Evolutionary conservation across 2,329 filamentous ascomycete genomes (phyloP), one percentile per base, ranked within the genome.

Genomic region (Xylaria sp.): DNA sequence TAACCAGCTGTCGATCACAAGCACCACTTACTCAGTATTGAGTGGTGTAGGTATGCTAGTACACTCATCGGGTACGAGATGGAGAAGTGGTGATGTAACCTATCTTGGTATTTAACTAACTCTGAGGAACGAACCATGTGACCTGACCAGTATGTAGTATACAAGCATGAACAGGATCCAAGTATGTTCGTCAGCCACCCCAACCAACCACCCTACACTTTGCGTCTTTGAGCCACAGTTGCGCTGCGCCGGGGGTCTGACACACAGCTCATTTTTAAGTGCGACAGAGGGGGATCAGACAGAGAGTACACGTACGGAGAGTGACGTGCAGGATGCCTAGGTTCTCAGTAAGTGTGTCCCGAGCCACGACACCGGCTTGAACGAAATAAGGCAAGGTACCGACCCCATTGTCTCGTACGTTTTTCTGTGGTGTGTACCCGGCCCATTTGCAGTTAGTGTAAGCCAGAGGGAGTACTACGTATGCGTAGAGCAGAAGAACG

Each of bases 381-480:
- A n/a, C n/a, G n/a, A 56, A 50, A 56, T 68, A 59, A 66, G 33
- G 56, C 56, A 53, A 66, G 68, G 66, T 66, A 69, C 61, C 51
- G 49, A 53, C 58, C 62, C 54, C 55, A 22, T 55, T 44, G 53
- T 25, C 57, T 51, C 51, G 59, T 51, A 62, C 31, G 55, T 58
- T 51, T 49, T 53, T 50, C 50, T 54, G 47, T 39, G 27, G 49
- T 53, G 55, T 60, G 55, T 54, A 38, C 25, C 22, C 33, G 22
- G 25, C 56, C 36, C 17, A n/a, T 42, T 42, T 20, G 49, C 51
- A 54, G 50, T 25, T 54, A 54, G 33, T 55, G 6, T n/a, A 7
- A 44, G n/a, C 17, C 5, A n/a, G 22, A 44, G 11, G 17, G 42
- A 6, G 36, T 15, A 15, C n/a, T n/a, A n/a, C n/a, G n/a, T n/a